A percentile compares a stretch with the other conserved stretches of the same genome.
These are phyloP conservation scores for Oropetium thomaeum DNA, from an alignment of 176 grass and related monocot genomes.

Conservation along the genomic window DNA sequence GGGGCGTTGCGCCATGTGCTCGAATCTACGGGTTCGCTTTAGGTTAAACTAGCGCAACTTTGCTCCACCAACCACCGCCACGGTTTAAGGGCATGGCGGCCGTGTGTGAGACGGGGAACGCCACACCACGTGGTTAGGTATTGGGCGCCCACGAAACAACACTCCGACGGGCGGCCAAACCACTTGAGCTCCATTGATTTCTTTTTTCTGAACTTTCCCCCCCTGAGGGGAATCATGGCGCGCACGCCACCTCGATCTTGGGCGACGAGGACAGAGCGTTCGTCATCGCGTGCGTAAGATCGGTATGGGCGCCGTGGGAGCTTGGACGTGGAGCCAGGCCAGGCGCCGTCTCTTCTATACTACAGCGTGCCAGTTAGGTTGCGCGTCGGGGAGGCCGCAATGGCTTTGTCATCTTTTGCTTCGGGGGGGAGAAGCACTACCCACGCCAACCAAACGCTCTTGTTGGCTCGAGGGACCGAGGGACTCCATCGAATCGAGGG, in stretches of 20 bases:
- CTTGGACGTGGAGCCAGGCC: background rate
- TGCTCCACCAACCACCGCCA: background rate
- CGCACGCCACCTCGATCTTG: conserved; percentile 3
- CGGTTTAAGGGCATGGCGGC: background rate
- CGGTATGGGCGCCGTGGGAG: background rate
- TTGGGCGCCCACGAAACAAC: background rate
- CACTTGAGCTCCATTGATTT: background rate
- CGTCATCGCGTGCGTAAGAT: background rate
- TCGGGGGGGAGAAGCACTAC: conserved; percentile 6
- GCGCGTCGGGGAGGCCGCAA: conserved; percentile 7
- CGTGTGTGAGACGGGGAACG: background rate
- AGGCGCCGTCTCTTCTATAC: no score
- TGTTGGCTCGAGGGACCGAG: background rate
- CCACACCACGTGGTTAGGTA: conserved; percentile 14
- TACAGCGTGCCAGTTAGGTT: conserved; percentile 8
- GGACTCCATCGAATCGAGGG: no score
- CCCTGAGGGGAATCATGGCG: conserved; percentile 31
- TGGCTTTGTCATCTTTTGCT: background rate
- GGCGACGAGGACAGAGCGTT: no score
- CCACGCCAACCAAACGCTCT: no score
- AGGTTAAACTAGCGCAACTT: conserved; percentile 13
- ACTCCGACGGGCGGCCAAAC: no score
- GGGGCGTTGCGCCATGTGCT: conserved; percentile 9
- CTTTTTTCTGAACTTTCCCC: no score
- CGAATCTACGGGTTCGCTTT: conserved; percentile 16